A percentile compares a stretch with the other conserved stretches of the same genome.
Evolutionary conservation across 2,329 filamentous ascomycete genomes (phyloP).

Genomic region (Colletotrichum theobromicola): DNA sequence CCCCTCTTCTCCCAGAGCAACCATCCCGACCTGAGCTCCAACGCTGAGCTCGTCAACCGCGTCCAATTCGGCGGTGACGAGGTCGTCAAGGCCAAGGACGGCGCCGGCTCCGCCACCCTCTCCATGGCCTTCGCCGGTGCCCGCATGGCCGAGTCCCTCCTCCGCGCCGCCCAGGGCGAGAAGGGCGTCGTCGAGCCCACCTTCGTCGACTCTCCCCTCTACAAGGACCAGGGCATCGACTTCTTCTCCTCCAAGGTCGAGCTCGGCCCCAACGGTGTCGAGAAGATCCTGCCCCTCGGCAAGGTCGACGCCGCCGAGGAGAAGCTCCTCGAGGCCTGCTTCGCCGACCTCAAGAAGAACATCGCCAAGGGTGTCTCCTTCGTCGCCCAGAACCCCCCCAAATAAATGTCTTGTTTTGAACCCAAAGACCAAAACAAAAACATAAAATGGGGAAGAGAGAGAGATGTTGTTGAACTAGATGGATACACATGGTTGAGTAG

Average conservation of each 20-base stretch:
- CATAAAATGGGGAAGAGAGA: neutral
- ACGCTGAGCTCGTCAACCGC: slow-evolving; percentile 84
- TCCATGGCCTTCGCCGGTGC: slow-evolving; percentile 98
- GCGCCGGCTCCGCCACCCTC: slow-evolving; percentile 93
- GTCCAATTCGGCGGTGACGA: slow-evolving; percentile 99
- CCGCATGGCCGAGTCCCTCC: slow-evolving; percentile 84
- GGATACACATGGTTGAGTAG: slow-evolving; percentile 19
- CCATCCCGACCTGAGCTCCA: slow-evolving; percentile 81
- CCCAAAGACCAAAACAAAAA: neutral
- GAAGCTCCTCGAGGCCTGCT: slow-evolving; percentile 84
- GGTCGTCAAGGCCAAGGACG: slow-evolving; percentile 99
- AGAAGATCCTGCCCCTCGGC: slow-evolving; percentile 91
- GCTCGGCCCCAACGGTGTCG: slow-evolving; percentile 94
- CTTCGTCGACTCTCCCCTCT: slow-evolving; percentile 95
- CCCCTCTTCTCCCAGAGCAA: slow-evolving; percentile 94
- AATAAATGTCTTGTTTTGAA: slow-evolving; percentile 45
- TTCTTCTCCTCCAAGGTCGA: slow-evolving; percentile 97
- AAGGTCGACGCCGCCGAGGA: slow-evolving; percentile 85
- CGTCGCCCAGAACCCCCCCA: slow-evolving; percentile 63
- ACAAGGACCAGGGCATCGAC: slow-evolving; percentile 97
- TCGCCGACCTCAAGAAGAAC: slow-evolving; percentile 90
- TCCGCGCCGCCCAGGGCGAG: slow-evolving; percentile 91
- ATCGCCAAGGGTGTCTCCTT: slow-evolving; percentile 85
- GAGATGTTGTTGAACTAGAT: slow-evolving; percentile 3
- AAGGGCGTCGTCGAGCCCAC: slow-evolving; percentile 95